Base-by-base conservation (phyloP, 257 asterid genomes). In the Rehmannia glutinosa region DNA sequence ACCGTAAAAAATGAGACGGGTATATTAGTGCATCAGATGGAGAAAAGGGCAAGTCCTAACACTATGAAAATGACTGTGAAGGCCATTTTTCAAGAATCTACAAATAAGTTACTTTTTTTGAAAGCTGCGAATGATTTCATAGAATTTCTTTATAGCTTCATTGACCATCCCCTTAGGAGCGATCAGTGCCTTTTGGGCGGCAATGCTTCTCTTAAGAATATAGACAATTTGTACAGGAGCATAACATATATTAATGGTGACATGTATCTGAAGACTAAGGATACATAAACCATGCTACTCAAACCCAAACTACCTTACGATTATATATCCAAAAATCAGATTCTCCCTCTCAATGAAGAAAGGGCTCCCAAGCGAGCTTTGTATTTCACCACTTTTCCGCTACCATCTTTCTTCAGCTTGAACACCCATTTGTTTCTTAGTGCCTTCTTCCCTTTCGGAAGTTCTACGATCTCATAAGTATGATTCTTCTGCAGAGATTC, bases 71-170 rank as follows among this genome's bases (percentile, higher is more conserved):
- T 62, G 6, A 27, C 3, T 1, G 24, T 75, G 33, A 54, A 39
- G 42, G 62, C 39, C 13, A 17, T 55, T 8, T 3, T 52, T 1
- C 59, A 52, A 52, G 19, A 52, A 52, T 52, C 59, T 2, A 52
- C 36, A 0, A 61, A 41, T 27, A 73, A 50, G 52, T 25, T 73
- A 10, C n/a, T 73, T 30, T 66, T 59, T 50, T 57, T n/a, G 50
- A 32, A 57, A 23, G 68, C 75, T 0, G 59, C 47, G 8, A 68
- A 41, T 10, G 72, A 75, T 36, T 75, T 75, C 13, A 15, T 64
- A 0, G 59, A 57, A 1, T 75, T 68, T 16, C 72, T 75, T 1
- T 69, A 62, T 15, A 64, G 57, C 10, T 20, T 69, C n/a, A 21
- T 69, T 55, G 0, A 19, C 42, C 6, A 36, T 75, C 8, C 72